Evolutionary conservation across 257 asterid species (phyloP).

Genomic region (Solanum paucissectum): DNA sequence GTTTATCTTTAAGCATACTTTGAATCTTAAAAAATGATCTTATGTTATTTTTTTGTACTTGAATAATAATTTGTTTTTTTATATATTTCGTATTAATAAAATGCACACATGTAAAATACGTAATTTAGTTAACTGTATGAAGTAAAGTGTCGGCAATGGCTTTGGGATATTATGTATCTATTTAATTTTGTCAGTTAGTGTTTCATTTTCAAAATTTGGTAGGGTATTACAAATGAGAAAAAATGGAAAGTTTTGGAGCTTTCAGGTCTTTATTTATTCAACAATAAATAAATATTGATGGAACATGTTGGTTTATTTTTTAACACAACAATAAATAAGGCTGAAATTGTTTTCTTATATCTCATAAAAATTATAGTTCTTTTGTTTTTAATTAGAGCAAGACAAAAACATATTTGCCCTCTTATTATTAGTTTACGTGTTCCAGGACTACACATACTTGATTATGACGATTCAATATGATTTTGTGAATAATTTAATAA

Average conservation of each 20-base stretch:
- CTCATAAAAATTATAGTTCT: not conserved
- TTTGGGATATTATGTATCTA: not conserved
- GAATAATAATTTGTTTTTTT: not conserved
- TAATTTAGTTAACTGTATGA: not conserved
- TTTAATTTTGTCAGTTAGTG: not conserved
- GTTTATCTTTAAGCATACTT: not conserved
- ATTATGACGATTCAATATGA: not conserved
- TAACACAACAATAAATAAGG: not conserved
- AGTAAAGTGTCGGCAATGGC: not conserved
- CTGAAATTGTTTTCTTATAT: not conserved
- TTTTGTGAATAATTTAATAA: not conserved
- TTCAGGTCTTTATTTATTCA: not conserved
- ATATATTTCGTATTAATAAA: not conserved
- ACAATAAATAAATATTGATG: not conserved
- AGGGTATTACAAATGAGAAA: not conserved
- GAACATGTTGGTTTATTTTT: not conserved
- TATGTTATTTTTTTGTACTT: not conserved
- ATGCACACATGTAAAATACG: not conserved
- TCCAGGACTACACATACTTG: not conserved
- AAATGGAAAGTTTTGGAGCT: not conserved
- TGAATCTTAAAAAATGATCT: not conserved
- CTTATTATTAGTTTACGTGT: not conserved
- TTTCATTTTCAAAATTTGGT: not conserved
- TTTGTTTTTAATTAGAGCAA: not conserved
- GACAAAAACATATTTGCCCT: not conserved